Evolutionary conservation across 352 stramenopile genomes (phyloP).

Genomic region (Pythium utonaiense): DNA sequence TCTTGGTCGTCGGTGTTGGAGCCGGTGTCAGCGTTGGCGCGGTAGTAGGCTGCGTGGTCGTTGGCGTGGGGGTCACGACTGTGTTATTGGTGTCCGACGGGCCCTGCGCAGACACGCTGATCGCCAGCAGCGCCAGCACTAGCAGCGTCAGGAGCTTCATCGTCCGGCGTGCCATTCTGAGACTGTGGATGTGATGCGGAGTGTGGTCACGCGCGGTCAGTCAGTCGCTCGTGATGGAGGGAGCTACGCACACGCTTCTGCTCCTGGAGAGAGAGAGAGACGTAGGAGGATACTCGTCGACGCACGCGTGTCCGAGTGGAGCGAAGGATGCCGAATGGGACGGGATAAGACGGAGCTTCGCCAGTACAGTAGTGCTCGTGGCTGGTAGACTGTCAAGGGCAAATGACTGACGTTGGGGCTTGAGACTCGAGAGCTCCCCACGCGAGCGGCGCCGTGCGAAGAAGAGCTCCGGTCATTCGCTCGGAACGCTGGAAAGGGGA

Average conservation of each 20-base stretch:
- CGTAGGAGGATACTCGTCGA: not conserved
- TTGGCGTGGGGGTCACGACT: not conserved
- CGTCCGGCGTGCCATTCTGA: not conserved
- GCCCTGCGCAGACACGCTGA: slow-evolving; percentile 7
- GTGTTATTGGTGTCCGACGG: slow-evolving; percentile 18
- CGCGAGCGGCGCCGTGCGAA: not conserved
- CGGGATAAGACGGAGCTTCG: not conserved
- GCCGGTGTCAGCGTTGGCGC: slow-evolving; percentile 1
- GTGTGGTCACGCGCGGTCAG: not conserved
- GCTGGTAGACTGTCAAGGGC: not conserved
- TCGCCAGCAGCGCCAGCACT: slow-evolving; percentile 1
- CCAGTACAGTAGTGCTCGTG: not conserved
- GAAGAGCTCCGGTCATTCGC: slow-evolving; percentile 1
- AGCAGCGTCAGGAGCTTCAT: slow-evolving; percentile 6
- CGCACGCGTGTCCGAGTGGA: not conserved
- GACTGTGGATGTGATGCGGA: too few relatives aligned
- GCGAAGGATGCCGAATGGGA: not conserved
- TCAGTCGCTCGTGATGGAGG: not conserved
- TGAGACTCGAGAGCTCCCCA: not conserved
- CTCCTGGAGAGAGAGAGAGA: not conserved
- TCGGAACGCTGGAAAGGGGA: not conserved
- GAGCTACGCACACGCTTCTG: not conserved
- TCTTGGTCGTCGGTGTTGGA: slow-evolving; percentile 3
- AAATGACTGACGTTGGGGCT: not conserved
- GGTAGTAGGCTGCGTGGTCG: not conserved